These are phyloP conservation scores for Blumeria graminis DNA, from an alignment of 2,329 filamentous ascomycete genomes.

Conservation along the genomic window DNA sequence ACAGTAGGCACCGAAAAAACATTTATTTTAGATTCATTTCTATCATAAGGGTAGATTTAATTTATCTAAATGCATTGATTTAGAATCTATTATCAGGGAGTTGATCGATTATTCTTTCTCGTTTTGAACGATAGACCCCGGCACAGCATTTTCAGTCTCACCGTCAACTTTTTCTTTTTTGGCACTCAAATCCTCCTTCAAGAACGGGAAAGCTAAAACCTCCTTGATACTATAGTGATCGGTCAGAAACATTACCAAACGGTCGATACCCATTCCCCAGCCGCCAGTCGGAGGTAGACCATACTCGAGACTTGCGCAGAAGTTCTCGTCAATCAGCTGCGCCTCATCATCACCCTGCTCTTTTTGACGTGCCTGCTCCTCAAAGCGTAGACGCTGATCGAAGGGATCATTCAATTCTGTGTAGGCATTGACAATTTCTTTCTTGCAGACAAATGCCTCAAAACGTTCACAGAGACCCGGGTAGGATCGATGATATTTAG, in stretches of 20 bases:
- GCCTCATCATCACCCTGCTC: conserved; percentile 92
- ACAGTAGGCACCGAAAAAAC: too few species aligned
- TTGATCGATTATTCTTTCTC: too few species aligned
- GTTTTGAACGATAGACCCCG: too few species aligned
- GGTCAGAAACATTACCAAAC: conserved; percentile 84
- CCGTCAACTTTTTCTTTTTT: conserved; percentile 13
- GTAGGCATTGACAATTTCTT: conserved; percentile 87
- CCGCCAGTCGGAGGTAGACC: conserved; percentile 83
- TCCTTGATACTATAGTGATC: conserved; percentile 93
- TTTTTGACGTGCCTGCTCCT: conserved; percentile 92
- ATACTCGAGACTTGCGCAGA: conserved; percentile 74
- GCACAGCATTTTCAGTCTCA: too few species aligned
- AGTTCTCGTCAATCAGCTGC: conserved; percentile 86
- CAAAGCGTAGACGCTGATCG: conserved; percentile 74
- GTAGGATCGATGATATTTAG: conserved; percentile 72
- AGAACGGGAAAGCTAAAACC: conserved; percentile 88
- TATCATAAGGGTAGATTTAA: too few species aligned
- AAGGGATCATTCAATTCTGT: conserved; percentile 96
- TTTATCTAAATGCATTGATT: too few species aligned
- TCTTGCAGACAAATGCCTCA: conserved; percentile 91
- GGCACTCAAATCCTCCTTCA: conserved; percentile 55
- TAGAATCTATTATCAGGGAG: too few species aligned
- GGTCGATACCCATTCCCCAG: conserved; percentile 90
- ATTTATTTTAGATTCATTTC: too few species aligned
- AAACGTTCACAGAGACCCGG: conserved; percentile 87